Conservation (phyloP, 306 rosid species). For the Coriaria nepalensis region DNA sequence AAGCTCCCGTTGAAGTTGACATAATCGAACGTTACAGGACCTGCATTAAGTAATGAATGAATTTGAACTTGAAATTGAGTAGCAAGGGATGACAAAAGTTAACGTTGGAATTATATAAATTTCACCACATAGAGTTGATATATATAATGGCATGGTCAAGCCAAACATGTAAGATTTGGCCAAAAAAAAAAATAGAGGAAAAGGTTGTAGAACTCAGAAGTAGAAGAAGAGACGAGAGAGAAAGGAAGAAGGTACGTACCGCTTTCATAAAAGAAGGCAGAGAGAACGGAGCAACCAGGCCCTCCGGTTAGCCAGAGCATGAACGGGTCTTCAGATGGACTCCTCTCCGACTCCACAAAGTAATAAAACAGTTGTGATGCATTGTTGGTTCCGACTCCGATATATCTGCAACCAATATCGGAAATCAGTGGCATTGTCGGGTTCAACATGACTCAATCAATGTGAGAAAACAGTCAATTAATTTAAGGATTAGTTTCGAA, state of each 20-base stretch:
- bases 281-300: conserved; percentile 20
- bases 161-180: no score
- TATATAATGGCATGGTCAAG: no score
- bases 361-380: conserved; percentile 15
- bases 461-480: neutral
- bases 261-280: conserved; percentile 18
- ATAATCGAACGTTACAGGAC: conserved; percentile 13
- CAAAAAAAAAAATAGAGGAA: neutral
- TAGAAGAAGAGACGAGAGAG: neutral
- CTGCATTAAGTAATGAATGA: conserved; percentile 3
- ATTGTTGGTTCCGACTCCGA: conserved; percentile 16
- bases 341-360: conserved; percentile 16
- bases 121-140: no score
- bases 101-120: no score
- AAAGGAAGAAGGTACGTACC: neutral
- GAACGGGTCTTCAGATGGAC: conserved; percentile 12
- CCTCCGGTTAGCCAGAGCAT: conserved; percentile 24
- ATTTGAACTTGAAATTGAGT: neutral
- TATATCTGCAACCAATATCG: conserved; percentile 6
- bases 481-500: neutral
- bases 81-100: no score
- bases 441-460: no score
- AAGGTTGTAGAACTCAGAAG: neutral
- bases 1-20: conserved; percentile 13
- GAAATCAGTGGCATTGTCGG: no score